Evolutionary conservation across 2,329 filamentous ascomycete genomes (phyloP).

Genomic region (Fusarium solani-melongenae): DNA sequence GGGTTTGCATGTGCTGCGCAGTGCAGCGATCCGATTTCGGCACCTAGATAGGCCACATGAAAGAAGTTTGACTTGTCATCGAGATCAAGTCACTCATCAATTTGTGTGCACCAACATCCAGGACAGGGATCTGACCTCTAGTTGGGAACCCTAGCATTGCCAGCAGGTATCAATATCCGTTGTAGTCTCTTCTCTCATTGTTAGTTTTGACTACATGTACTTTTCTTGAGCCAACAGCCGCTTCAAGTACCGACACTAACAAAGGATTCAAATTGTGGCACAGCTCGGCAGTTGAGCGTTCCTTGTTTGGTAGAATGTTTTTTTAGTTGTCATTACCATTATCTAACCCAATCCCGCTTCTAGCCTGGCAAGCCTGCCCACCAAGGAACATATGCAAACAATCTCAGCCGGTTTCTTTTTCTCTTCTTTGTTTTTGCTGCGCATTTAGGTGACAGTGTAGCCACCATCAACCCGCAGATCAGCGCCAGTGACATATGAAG

Average conservation of each 20-base stretch:
- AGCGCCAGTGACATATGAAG: constrained; percentile 76
- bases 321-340: constrained; percentile 29
- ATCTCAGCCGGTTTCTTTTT: constrained; percentile 4
- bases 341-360: constrained; percentile 28
- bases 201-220: neutral
- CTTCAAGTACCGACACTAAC: neutral
- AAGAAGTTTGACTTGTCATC: neutral
- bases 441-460: constrained; percentile 79
- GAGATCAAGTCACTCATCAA: neutral
- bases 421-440: neutral
- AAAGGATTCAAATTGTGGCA: neutral
- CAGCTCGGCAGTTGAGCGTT: neutral
- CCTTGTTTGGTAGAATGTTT: neutral
- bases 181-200: neutral
- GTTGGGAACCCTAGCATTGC: neutral
- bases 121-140: neutral
- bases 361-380: constrained; percentile 23
- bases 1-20: constrained; percentile 9
- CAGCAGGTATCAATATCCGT: neutral
- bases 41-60: neutral
- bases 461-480: constrained; percentile 87
- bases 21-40: constrained; percentile 18
- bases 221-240: neutral
- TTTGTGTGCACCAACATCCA: neutral
- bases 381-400: constrained; percentile 6